phyloP scores from a whole-genome alignment of 1,139 yeast species.

The Taiozyma sp. region DNA sequence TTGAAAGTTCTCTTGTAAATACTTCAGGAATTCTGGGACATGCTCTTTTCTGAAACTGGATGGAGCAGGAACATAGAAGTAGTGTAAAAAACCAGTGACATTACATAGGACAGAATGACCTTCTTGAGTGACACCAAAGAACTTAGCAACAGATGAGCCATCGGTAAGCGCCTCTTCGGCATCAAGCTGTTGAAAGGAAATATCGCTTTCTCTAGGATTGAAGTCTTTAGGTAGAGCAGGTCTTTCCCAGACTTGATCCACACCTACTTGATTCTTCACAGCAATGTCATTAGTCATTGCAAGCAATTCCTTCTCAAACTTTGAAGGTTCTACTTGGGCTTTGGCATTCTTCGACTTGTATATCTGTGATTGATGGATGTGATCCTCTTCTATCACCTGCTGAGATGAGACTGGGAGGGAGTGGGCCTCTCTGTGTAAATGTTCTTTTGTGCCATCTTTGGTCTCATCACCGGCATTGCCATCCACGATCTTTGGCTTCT shows the following conservation, averaged over 20 bases:
- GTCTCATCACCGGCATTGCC: conserved; percentile 9
- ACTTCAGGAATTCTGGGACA: conserved; percentile 40
- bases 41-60: conserved; percentile 59
- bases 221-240: conserved; percentile 52
- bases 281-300: conserved; percentile 43
- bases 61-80: conserved; percentile 91
- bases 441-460: conserved; percentile 16
- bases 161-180: conserved; percentile 74
- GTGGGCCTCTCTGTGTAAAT: conserved; percentile 21
- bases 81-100: conserved; percentile 84
- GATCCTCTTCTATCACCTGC: conserved; percentile 7
- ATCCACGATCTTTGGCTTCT: conserved; percentile 14
- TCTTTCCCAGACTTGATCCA: conserved; percentile 31
- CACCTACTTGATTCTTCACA: conserved; percentile 18
- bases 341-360: conserved; percentile 25
- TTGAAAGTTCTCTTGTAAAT: conserved; percentile 45
- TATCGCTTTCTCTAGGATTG: conserved; percentile 43
- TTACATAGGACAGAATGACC: conserved; percentile 90
- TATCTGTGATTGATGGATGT: conserved; percentile 22
- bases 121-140: conserved; percentile 86
- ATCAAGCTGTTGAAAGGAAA: conserved; percentile 87
- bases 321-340: conserved; percentile 42
- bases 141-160: conserved; percentile 62
- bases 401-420: conserved; percentile 21
- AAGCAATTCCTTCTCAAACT: conserved; percentile 59